Percentiles rank a stretch among this genome's conserved stretches.
Evolutionary conservation across 2,329 filamentous ascomycete species (phyloP).

Genomic region (Talaromyces islandicus): DNA sequence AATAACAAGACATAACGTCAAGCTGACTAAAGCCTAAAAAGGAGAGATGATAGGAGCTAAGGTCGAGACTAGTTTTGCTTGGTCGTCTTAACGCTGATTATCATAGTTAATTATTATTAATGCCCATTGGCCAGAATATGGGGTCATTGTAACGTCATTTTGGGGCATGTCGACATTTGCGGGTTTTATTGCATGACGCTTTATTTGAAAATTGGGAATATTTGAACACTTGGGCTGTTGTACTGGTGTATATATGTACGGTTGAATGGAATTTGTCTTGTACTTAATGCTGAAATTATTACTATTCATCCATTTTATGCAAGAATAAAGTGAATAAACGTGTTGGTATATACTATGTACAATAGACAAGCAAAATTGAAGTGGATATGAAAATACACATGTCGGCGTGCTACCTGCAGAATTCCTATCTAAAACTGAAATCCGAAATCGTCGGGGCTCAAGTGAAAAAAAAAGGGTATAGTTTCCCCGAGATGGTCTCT

Average conservation of each 20-base stretch:
- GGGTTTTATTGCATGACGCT: neutral
- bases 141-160: neutral
- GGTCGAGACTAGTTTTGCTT: too few species aligned
- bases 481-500: neutral
- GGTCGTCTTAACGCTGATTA: too few species aligned
- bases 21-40: neutral
- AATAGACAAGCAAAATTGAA: neutral
- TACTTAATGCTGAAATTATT: too few species aligned
- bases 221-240: too few species aligned
- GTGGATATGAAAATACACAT: neutral
- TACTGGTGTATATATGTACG: too few species aligned
- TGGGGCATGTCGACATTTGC: neutral
- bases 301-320: too few species aligned
- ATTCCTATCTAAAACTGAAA: neutral
- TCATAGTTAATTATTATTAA: neutral
- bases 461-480: neutral
- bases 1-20: neutral
- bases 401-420: neutral
- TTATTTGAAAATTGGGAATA: neutral
- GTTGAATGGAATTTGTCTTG: too few species aligned
- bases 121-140: neutral
- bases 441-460: neutral
- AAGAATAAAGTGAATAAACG: neutral
- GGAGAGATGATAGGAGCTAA: too few species aligned
- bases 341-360: neutral